A percentile compares a stretch with the other conserved stretches of the same genome.
phyloP scores from a whole-genome alignment of 1,139 yeast species.

The Kodamaea sp. region DNA sequence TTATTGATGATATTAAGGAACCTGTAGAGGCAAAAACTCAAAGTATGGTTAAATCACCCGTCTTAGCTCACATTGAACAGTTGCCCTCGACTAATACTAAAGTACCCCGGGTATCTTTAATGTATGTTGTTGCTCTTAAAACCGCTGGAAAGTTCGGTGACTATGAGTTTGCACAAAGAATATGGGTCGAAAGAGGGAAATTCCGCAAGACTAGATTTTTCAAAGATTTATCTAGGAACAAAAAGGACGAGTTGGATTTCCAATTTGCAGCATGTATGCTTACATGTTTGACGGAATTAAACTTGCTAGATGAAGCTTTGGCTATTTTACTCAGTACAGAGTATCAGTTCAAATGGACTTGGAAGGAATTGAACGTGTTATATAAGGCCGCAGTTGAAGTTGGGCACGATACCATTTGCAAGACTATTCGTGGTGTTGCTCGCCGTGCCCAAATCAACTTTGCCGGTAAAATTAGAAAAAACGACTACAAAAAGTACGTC shows the following conservation, averaged over 20 bases:
- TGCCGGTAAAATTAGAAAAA: constrained; percentile 39
- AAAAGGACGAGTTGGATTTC: constrained; percentile 56
- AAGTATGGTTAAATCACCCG: constrained; percentile 25
- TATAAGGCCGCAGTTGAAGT: constrained; percentile 45
- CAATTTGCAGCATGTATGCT: constrained; percentile 68
- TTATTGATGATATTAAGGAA: constrained; percentile 7
- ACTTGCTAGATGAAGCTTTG: constrained; percentile 64
- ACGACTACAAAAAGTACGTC: constrained; percentile 30
- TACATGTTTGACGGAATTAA: constrained; percentile 46
- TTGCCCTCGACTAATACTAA: constrained; percentile 12
- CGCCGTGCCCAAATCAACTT: constrained; percentile 31
- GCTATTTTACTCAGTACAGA: constrained; percentile 64
- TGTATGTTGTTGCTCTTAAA: constrained; percentile 61
- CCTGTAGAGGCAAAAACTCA: constrained; percentile 1
- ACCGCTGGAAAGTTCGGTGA: constrained; percentile 59
- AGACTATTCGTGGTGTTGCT: constrained; percentile 32
- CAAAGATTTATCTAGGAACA: constrained; percentile 31
- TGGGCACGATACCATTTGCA: constrained; percentile 44
- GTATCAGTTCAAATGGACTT: constrained; percentile 70
- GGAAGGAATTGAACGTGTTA: constrained; percentile 49
- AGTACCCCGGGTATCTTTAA: constrained; percentile 45
- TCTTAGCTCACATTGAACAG: constrained; percentile 14
- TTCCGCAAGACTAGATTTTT: constrained; percentile 57
- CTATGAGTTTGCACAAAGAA: constrained; percentile 53
- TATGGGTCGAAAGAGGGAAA: constrained; percentile 77